Conservation (phyloP, 2,329 filamentous ascomycete species). For the Ophiocordyceps camponoti-rufipedis region DNA sequence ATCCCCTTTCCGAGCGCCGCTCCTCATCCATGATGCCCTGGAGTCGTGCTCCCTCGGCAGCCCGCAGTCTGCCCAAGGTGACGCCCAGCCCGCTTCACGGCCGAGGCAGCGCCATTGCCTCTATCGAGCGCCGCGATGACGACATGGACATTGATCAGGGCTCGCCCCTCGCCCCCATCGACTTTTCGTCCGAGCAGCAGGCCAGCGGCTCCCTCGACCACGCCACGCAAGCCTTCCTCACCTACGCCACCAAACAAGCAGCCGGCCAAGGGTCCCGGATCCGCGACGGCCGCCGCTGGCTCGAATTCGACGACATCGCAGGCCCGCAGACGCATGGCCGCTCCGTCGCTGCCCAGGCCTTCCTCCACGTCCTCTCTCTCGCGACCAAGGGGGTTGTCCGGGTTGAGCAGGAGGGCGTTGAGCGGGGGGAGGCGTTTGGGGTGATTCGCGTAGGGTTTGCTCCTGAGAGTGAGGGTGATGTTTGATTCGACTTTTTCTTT, state of each 20-base stretch:
- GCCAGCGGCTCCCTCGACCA: constrained; percentile 18
- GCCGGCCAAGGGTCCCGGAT: constrained; percentile 9
- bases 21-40: constrained; percentile 33
- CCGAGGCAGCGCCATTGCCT: constrained; percentile 16
- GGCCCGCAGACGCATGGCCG: constrained; percentile 32
- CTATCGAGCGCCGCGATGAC: constrained; percentile 28
- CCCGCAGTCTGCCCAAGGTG: constrained; percentile 18
- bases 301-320: constrained; percentile 55
- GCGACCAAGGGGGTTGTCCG: constrained; percentile 45
- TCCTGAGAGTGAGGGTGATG: neutral
- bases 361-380: constrained; percentile 55
- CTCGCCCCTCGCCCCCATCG: constrained; percentile 8
- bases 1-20: constrained; percentile 48
- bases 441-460: constrained; percentile 24
- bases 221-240: constrained; percentile 27
- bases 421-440: constrained; percentile 22
- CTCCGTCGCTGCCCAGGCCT: constrained; percentile 54
- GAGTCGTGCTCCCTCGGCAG: constrained; percentile 29
- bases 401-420: constrained; percentile 38
- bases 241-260: constrained; percentile 20
- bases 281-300: constrained; percentile 19
- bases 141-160: constrained; percentile 4
- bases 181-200: constrained; percentile 12
- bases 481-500: neutral
- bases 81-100: constrained; percentile 19